Conservation (phyloP, 164 flowering plant genomes). For the Cinnamomum chago region DNA sequence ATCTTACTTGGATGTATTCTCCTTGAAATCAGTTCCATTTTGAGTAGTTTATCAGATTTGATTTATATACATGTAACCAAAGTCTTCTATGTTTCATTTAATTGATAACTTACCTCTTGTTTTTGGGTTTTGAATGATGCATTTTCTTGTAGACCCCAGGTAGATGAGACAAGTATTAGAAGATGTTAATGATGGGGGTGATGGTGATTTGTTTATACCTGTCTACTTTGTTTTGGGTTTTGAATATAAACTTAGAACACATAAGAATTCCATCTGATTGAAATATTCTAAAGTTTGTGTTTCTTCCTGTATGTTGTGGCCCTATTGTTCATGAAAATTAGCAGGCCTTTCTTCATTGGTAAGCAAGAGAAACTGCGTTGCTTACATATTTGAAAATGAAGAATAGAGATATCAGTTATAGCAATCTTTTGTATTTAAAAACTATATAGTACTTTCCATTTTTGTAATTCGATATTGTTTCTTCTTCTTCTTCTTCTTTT, state of each 20-base stretch:
- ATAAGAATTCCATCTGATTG: not conserved
- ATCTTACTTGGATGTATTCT: not conserved
- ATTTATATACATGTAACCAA: no score
- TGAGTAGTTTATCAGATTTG: no score
- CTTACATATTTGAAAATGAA: no score
- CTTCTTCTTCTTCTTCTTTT: not conserved
- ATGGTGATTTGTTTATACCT: no score
- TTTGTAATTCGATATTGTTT: not conserved
- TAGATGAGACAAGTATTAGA: no score
- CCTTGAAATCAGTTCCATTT: not conserved
- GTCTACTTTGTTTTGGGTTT: no score
- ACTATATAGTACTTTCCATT: not conserved
- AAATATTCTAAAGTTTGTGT: not conserved
- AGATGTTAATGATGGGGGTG: no score
- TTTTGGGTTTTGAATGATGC: no score
- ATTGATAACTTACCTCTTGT: no score
- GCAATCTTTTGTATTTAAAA: not conserved
- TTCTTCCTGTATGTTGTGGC: not conserved
- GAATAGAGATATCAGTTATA: not conserved
- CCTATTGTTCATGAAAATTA: not conserved
- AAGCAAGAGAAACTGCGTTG: no score
- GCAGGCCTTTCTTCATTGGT: not conserved
- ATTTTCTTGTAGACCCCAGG: no score
- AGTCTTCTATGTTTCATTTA: no score
- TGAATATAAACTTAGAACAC: not conserved